Evolutionary conservation across 805 yeast species (phyloP).

Genomic region (Yamadazyma endophytica): DNA sequence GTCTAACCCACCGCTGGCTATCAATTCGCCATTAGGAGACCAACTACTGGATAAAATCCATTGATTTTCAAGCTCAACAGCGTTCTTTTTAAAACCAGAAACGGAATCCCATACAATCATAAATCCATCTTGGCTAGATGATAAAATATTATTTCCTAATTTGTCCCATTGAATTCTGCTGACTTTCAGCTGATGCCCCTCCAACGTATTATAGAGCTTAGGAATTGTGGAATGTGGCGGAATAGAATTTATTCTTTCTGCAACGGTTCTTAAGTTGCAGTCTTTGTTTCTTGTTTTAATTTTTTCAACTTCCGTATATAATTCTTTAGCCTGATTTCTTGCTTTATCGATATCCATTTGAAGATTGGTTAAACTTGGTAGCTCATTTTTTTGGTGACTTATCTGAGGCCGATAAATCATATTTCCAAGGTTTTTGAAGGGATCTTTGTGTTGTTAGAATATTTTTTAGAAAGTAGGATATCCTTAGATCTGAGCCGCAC

Average conservation of each 20-base stretch:
- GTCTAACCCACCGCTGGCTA: constrained; percentile 81
- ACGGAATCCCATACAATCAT: constrained; percentile 79
- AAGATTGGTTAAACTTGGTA: neutral
- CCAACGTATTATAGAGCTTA: constrained; percentile 34
- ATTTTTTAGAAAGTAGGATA: constrained; percentile 1
- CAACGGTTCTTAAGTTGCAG: constrained; percentile 40
- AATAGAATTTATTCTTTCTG: constrained; percentile 26
- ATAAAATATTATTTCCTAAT: constrained; percentile 55
- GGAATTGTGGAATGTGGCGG: constrained; percentile 23
- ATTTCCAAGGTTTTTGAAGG: neutral
- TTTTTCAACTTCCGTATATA: constrained; percentile 48
- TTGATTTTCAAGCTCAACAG: constrained; percentile 67
- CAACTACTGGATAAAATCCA: constrained; percentile 78
- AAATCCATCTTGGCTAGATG: constrained; percentile 86
- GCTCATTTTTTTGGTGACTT: neutral
- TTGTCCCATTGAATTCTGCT: constrained; percentile 65
- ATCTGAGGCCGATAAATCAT: neutral
- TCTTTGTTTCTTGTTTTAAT: constrained; percentile 42
- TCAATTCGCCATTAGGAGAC: constrained; percentile 59
- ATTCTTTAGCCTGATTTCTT: constrained; percentile 40
- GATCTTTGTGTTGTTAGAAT: neutral
- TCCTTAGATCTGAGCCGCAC: constrained; percentile 7
- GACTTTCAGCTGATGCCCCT: constrained; percentile 73
- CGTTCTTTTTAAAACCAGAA: constrained; percentile 66
- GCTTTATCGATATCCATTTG: constrained; percentile 22